Percentiles rank a stretch among this genome's conserved stretches.
phyloP scores from a whole-genome alignment of 164 flowering plant genomes.

The Taxillus chinensis region DNA sequence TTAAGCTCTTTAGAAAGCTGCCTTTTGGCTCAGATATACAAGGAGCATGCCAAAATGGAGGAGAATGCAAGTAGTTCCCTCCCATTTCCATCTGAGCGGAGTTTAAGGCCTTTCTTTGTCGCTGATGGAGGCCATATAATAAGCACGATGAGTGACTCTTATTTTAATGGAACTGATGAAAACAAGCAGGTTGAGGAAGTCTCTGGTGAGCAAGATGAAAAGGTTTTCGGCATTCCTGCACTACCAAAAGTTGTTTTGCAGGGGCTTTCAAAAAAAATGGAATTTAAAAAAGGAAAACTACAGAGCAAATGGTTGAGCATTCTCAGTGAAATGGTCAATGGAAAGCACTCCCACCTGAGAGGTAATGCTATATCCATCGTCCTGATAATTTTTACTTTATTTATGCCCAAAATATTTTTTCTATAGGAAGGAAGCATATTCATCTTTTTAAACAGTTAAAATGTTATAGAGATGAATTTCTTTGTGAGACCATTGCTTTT shows the following conservation, averaged over 20 bases:
- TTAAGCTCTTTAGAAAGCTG: slow-evolving; percentile 62
- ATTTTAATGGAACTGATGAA: slow-evolving; percentile 13
- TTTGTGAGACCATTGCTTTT: too few relatives aligned
- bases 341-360: slow-evolving; percentile 19
- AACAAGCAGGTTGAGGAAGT: slow-evolving; percentile 8
- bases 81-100: slow-evolving; percentile 25
- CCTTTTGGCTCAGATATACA: slow-evolving; percentile 59
- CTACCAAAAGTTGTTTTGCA: slow-evolving; percentile 21
- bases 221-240: slow-evolving; percentile 26
- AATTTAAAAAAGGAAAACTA: slow-evolving; percentile 20
- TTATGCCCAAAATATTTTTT: too few relatives aligned
- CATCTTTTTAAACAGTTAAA: too few relatives aligned
- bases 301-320: slow-evolving; percentile 15
- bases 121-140: slow-evolving; percentile 53
- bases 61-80: slow-evolving; percentile 34
- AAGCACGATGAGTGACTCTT: slow-evolving; percentile 25
- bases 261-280: slow-evolving; percentile 19
- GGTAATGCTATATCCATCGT: slow-evolving; percentile 15
- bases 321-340: slow-evolving; percentile 13
- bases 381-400: background rate
- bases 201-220: slow-evolving; percentile 5
- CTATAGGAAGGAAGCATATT: too few relatives aligned
- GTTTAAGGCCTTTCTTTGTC: slow-evolving; percentile 45
- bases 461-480: too few relatives aligned
- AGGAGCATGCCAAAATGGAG: slow-evolving; percentile 38